A percentile compares a stretch with the other conserved stretches of the same genome.
Evolutionary conservation across 2,329 filamentous ascomycete species (phyloP).

Genomic region (Verticillium nonalfalfae): DNA sequence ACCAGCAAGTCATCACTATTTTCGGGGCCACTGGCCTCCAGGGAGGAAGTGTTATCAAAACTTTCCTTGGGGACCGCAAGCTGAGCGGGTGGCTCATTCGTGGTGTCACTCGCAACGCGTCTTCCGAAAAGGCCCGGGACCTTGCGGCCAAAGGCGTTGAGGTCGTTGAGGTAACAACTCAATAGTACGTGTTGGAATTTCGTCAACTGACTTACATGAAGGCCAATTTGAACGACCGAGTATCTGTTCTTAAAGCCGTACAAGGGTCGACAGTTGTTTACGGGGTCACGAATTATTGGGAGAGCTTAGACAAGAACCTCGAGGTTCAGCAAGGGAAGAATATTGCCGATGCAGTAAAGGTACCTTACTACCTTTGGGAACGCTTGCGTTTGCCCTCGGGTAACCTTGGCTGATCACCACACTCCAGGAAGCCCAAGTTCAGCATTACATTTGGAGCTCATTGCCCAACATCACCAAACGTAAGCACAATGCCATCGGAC

Average conservation of each 20-base stretch:
- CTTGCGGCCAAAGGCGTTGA: conserved; percentile 41
- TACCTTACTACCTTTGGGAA: conserved; percentile 13
- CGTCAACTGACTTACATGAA: conserved; percentile 7
- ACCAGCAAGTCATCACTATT: conserved; percentile 41
- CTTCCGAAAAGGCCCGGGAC: conserved; percentile 33
- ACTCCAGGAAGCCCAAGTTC: conserved; percentile 25
- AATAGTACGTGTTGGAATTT: not conserved
- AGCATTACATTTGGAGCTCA: conserved; percentile 41
- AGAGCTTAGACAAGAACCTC: conserved; percentile 22
- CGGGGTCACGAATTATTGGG: conserved; percentile 32
- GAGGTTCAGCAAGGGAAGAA: conserved; percentile 35
- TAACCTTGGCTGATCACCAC: conserved; percentile 4
- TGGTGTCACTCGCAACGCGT: conserved; percentile 45
- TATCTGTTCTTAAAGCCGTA: conserved; percentile 32
- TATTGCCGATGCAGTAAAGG: conserved; percentile 37
- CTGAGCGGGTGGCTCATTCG: conserved; percentile 44
- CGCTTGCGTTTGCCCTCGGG: not conserved
- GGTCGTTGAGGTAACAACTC: conserved; percentile 31
- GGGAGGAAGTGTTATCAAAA: conserved; percentile 47
- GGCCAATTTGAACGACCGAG: conserved; percentile 42
- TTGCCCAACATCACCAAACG: conserved; percentile 30
- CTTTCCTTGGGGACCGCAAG: conserved; percentile 27
- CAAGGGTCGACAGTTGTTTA: conserved; percentile 35
- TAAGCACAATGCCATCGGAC: not conserved
- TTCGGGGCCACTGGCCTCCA: conserved; percentile 56